phyloP scores from a whole-genome alignment of 2,329 filamentous ascomycete species.

The Ophiostoma novo-ulmi region DNA sequence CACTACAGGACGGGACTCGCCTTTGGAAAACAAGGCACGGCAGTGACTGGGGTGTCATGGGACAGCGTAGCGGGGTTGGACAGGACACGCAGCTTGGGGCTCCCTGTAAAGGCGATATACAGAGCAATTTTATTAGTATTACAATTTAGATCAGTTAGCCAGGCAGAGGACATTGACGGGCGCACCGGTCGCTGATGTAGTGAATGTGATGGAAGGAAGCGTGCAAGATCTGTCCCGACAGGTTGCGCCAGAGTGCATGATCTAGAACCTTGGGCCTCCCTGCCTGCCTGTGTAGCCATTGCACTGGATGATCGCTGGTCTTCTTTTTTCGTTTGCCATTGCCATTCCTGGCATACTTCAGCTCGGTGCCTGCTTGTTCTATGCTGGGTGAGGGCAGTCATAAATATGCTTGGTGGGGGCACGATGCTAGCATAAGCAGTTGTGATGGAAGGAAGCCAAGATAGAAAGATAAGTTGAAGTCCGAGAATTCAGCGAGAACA shows the following conservation, averaged over 20 bases:
- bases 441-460: background rate
- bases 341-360: slow-evolving; percentile 23
- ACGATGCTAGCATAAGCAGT: background rate
- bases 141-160: background rate
- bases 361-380: background rate
- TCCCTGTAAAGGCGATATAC: background rate
- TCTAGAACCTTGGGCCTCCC: slow-evolving; percentile 24
- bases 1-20: slow-evolving; percentile 17
- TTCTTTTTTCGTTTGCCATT: slow-evolving; percentile 25
- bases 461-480: background rate
- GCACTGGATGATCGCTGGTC: background rate
- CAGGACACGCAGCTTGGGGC: background rate
- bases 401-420: background rate
- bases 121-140: background rate
- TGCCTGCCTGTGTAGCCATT: slow-evolving; percentile 20
- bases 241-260: slow-evolving; percentile 26
- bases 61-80: slow-evolving; percentile 12
- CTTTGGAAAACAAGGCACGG: slow-evolving; percentile 16
- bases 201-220: background rate
- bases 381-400: background rate
- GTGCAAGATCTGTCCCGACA: slow-evolving; percentile 27
- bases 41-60: background rate
- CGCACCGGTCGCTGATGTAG: background rate
- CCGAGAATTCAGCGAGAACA: background rate
- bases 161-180: background rate